phyloP scores from a whole-genome alignment of 805 yeast genomes.

The Metschnikowia reukaufii region DNA sequence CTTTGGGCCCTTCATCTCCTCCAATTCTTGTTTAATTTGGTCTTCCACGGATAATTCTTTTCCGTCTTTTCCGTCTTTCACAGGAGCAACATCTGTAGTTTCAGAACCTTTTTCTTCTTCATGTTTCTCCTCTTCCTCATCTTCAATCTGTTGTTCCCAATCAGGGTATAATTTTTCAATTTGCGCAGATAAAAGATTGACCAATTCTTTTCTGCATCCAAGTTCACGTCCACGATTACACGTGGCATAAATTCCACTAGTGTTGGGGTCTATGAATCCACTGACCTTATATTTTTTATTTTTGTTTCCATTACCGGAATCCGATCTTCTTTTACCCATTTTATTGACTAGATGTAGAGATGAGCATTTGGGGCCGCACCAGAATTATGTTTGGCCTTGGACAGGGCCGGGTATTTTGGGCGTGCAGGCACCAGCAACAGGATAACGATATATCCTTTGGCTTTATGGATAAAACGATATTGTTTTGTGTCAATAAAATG shows the following conservation, averaged over 20 bases:
- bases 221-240: conserved; percentile 81
- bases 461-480: too few relatives aligned
- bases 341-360: neutral
- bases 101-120: conserved; percentile 32
- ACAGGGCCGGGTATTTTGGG: neutral
- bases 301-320: conserved; percentile 27
- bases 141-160: conserved; percentile 20
- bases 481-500: too few relatives aligned
- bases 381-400: neutral
- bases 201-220: conserved; percentile 73
- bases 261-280: conserved; percentile 74
- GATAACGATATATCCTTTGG: too few relatives aligned
- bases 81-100: conserved; percentile 1
- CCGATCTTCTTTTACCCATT: conserved; percentile 22
- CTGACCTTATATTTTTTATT: conserved; percentile 48
- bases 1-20: conserved; percentile 50
- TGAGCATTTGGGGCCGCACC: conserved; percentile 5
- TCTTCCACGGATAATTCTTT: conserved; percentile 67
- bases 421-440: neutral
- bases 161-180: conserved; percentile 34
- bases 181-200: conserved; percentile 49
- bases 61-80: conserved; percentile 8
- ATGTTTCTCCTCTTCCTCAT: conserved; percentile 19
- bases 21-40: conserved; percentile 68
- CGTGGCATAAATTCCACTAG: conserved; percentile 86